Conservation (phyloP, 169 alveolate genomes). For the Babesia ovata region DNA sequence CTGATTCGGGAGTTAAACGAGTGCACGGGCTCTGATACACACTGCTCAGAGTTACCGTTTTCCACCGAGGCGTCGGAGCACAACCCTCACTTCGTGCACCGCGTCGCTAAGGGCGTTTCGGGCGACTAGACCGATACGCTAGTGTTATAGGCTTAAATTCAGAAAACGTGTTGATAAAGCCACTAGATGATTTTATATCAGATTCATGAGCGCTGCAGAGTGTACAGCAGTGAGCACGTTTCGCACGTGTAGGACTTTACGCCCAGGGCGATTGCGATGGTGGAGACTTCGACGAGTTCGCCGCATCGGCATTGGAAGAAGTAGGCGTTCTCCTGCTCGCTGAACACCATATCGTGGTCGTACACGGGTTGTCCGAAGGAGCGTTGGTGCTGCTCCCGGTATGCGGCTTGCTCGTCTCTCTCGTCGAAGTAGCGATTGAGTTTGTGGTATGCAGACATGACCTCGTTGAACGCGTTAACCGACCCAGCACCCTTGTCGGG, state of each 20-base stretch:
- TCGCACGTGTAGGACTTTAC: conserved; percentile 32
- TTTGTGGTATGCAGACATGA: conserved; percentile 15
- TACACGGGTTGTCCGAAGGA: conserved; percentile 9
- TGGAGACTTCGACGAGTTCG: conserved; percentile 25
- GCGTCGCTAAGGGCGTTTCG: conserved; percentile 4
- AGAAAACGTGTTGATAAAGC: not conserved
- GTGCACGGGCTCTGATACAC: conserved; percentile 11
- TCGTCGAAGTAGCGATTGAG: conserved; percentile 28
- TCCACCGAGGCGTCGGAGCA: conserved; percentile 29
- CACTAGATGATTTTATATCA: not conserved
- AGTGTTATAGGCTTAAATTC: not conserved
- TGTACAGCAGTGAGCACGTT: conserved; percentile 43
- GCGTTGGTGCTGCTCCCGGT: not conserved
- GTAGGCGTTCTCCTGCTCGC: conserved; percentile 24
- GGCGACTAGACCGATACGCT: not conserved
- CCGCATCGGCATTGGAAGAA: conserved; percentile 61
- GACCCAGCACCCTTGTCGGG: conserved; percentile 36
- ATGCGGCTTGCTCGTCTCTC: not conserved
- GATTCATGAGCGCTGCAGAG: not conserved
- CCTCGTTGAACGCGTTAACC: conserved; percentile 8
- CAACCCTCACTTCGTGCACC: conserved; percentile 45
- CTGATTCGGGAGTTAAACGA: conserved; percentile 57
- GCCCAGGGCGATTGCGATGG: conserved; percentile 46
- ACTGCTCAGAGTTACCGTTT: conserved; percentile 19
- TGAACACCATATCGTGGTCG: conserved; percentile 5